A percentile compares a stretch with the other conserved stretches of the same genome.
Conservation (phyloP, 345 rosid species). For the Combretum micranthum region DNA sequence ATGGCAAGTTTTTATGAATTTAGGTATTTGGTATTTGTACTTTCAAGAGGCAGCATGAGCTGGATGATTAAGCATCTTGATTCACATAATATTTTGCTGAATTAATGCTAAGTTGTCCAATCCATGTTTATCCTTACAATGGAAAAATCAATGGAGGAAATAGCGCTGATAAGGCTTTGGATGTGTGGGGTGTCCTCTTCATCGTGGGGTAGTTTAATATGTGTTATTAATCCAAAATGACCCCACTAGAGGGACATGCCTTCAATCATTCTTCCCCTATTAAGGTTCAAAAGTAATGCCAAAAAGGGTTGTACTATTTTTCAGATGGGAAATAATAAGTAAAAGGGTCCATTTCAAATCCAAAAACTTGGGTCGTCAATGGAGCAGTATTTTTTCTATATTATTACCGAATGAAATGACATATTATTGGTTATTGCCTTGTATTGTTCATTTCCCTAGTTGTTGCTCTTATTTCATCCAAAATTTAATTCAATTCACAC, state of each 20-base stretch:
- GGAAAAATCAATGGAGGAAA: slow-evolving; percentile 4
- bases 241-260: slow-evolving; percentile 25
- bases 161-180: slow-evolving; percentile 19
- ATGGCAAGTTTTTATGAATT: not conserved
- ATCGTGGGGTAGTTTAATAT: slow-evolving; percentile 17
- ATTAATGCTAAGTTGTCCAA: slow-evolving; percentile 3
- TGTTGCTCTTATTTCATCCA: no score
- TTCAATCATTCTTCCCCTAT: slow-evolving; percentile 22
- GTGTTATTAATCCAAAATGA: slow-evolving; percentile 27
- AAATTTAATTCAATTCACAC: no score
- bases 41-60: slow-evolving; percentile 11
- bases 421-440: no score
- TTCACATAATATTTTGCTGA: no score
- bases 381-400: not conserved
- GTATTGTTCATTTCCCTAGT: not conserved
- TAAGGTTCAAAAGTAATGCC: slow-evolving; percentile 27
- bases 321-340: not conserved
- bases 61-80: no score
- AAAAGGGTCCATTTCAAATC: not conserved
- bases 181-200: not conserved
- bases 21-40: slow-evolving; percentile 16
- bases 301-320: slow-evolving; percentile 14
- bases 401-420: not conserved
- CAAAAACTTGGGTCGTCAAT: slow-evolving; percentile 3
- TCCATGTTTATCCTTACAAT: slow-evolving; percentile 14